Evolutionary conservation across 345 rosid genomes (phyloP), one percentile per base, ranked within the genome.

Genomic region (Aegle marmelos): DNA sequence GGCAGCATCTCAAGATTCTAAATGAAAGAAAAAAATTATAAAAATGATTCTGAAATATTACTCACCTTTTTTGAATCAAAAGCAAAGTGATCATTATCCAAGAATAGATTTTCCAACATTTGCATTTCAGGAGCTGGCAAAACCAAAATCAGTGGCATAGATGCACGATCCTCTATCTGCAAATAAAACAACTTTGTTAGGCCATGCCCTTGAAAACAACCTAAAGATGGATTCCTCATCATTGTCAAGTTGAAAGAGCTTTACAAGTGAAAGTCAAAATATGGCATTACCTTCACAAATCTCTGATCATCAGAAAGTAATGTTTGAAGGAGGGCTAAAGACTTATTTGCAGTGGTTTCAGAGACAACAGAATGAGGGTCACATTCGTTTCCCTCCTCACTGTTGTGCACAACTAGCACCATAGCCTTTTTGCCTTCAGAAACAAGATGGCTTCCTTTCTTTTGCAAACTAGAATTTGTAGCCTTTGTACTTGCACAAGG

Each of bases 1-100:
- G 30, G 60, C 59, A 50, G 60, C 22, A 54, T 72, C 45, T 56
- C 63, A 72, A 56, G 63, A 72, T 56, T 56, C n/a, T 17, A 0
- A 58, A 13, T 27, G 22, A 14, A 57, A 10, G 50, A 45, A 45
- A 45, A 45, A 24, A 16, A n/a, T 31, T 36, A 28, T 21, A 68
- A 57, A 68, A 7, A 22, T 36, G 53, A 56, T 16, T 28, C 39
- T 36, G 41, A 9, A 39, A 68, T 14, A 48, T 70, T 27, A 58
- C 85, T 64, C 56, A 95, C 98, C 97, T 93, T 95, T 64, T 83
- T 76, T 25, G 90, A 78, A 77, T 95, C 90, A 76, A 95, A 93
- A 28, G 83, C 89, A 80, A 91, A 95, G 84, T 89, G 78, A 78
- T 87, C 91, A 86, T 90, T 90, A 19, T 85, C 81, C 50, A 68